phyloP scores from a whole-genome alignment of 73 alveolate genomes.

The Paramecium primaurelia region DNA sequence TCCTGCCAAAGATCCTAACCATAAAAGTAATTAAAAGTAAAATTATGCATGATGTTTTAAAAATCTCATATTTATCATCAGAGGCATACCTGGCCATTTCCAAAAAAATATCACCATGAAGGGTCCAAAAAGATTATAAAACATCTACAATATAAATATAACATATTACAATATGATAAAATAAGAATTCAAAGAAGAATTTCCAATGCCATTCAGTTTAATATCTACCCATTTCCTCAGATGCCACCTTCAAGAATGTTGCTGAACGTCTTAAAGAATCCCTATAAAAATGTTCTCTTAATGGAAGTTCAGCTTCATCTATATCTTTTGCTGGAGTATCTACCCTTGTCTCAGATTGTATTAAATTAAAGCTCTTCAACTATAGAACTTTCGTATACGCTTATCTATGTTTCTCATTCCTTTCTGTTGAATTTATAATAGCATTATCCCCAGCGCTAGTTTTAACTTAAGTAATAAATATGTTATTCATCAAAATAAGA shows the following conservation, averaged over 20 bases:
- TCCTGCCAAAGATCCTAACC: conserved; percentile 12
- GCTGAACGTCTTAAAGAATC: background rate
- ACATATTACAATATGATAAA: background rate
- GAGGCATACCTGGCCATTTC: conserved; percentile 37
- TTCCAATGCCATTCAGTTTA: background rate
- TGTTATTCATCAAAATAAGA: background rate
- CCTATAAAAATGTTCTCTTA: background rate
- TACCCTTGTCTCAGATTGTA: background rate
- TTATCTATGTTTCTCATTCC: background rate
- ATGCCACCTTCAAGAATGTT: background rate
- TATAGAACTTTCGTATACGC: background rate
- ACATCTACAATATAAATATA: background rate
- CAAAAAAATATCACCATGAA: conserved; percentile 9
- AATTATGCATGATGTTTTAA: background rate
- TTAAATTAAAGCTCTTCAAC: background rate
- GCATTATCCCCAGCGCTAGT: background rate
- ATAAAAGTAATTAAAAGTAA: background rate
- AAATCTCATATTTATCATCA: conserved; percentile 27
- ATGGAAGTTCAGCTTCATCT: background rate
- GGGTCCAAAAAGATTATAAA: background rate
- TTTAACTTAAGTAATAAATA: background rate
- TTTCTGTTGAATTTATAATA: background rate
- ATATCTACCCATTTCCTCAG: background rate
- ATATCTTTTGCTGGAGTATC: background rate
- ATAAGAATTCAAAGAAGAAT: background rate